Evolutionary conservation across 73 alveolate species (phyloP).

Genomic region (Paramecium biaurelia): DNA sequence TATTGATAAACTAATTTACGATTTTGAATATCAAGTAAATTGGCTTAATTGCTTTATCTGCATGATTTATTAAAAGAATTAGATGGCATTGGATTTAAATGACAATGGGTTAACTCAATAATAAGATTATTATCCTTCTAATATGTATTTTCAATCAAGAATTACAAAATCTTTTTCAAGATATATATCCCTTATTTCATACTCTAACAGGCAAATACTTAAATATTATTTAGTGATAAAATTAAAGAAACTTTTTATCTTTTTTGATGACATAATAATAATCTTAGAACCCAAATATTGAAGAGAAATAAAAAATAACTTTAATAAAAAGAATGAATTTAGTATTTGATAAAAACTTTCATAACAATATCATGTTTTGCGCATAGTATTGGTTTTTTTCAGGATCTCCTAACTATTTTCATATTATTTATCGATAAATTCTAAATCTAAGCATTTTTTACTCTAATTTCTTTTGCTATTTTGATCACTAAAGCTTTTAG

Average conservation of each 20-base stretch:
- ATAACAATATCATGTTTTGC: background rate
- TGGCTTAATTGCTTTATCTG: background rate
- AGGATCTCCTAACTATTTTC: conserved; percentile 46
- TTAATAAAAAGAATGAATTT: background rate
- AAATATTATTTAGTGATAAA: too few relatives aligned
- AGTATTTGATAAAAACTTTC: background rate
- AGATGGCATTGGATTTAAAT: background rate
- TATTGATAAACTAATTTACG: background rate
- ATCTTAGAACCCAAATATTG: background rate
- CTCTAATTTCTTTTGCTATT: background rate
- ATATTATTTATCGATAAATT: background rate
- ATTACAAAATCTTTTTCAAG: too few relatives aligned
- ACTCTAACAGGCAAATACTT: too few relatives aligned
- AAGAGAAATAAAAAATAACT: background rate
- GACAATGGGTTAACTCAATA: too few relatives aligned
- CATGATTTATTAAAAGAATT: background rate
- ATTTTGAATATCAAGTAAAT: background rate
- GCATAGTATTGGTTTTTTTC: background rate
- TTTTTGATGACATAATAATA: background rate
- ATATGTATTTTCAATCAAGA: too few relatives aligned
- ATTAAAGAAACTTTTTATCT: too few relatives aligned
- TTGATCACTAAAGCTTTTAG: conserved; percentile 46
- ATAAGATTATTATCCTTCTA: too few relatives aligned
- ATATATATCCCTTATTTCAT: too few relatives aligned
- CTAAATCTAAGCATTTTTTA: conserved; percentile 6